Evolutionary conservation across 2,329 filamentous ascomycete genomes (phyloP).

Genomic region (Aureobasidium sp.): DNA sequence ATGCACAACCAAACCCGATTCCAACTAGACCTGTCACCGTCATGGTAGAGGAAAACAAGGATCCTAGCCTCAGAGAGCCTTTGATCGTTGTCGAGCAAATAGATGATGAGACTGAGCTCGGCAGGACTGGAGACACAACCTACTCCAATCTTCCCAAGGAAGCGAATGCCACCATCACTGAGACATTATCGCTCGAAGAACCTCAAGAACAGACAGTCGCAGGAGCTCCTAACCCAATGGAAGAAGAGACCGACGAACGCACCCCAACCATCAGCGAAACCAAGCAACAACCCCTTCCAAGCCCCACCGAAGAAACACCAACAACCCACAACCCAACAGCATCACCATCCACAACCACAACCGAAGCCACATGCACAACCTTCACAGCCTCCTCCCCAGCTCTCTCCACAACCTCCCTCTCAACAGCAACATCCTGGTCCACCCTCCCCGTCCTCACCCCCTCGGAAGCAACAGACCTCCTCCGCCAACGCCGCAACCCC

Average conservation of each 20-base stretch:
- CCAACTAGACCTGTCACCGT: not conserved
- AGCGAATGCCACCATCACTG: not conserved
- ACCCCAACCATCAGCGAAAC: not conserved
- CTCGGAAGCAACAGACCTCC: slow-evolving; percentile 6
- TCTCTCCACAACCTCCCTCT: slow-evolving; percentile 9
- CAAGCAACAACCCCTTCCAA: not conserved
- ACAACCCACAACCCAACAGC: not conserved
- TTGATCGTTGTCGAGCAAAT: slow-evolving; percentile 6
- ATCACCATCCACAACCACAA: slow-evolving; percentile 1
- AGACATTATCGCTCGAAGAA: not conserved
- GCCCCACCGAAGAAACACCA: not conserved
- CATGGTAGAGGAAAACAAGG: not conserved
- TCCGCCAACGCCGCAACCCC: not conserved
- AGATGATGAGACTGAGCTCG: not conserved
- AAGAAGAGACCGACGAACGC: not conserved
- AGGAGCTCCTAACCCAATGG: not conserved
- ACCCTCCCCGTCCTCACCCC: slow-evolving; percentile 13
- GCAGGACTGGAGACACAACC: not conserved
- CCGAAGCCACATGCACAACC: not conserved
- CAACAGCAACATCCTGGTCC: slow-evolving; percentile 12
- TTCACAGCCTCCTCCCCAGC: slow-evolving; percentile 6
- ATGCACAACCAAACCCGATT: not conserved
- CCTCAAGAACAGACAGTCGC: not conserved
- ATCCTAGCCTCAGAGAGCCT: not conserved
- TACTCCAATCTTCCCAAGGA: not conserved